Evolutionary conservation across 2,329 filamentous ascomycete genomes (phyloP).

Genomic region (Paracamarosporium sp.): DNA sequence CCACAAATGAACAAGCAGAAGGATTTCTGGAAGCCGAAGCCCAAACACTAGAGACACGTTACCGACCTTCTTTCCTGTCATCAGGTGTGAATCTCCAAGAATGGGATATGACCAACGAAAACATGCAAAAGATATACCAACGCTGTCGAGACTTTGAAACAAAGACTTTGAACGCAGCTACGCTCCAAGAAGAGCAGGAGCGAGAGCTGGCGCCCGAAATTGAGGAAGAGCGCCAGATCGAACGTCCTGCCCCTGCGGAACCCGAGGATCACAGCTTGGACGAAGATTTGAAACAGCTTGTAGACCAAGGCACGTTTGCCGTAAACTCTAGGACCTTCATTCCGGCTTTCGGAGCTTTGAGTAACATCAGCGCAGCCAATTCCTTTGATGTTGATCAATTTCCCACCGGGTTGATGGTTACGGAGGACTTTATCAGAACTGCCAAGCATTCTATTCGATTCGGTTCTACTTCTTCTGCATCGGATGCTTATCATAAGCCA

Average conservation of each 20-base stretch:
- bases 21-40: conserved; percentile 64
- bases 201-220: conserved; percentile 70
- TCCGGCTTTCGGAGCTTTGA: conserved; percentile 56
- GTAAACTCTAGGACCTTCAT: conserved; percentile 42
- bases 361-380: conserved; percentile 48
- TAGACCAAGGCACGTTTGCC: conserved; percentile 46
- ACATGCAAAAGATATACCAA: conserved; percentile 25
- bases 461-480: conserved; percentile 3
- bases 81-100: neutral
- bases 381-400: conserved; percentile 46
- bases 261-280: conserved; percentile 55
- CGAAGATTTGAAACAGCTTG: conserved; percentile 50
- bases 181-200: conserved; percentile 71
- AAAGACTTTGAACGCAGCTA: conserved; percentile 39
- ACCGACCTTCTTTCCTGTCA: conserved; percentile 46
- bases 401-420: conserved; percentile 53
- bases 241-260: conserved; percentile 53
- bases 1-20: conserved; percentile 39
- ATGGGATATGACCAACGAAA: conserved; percentile 24
- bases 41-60: conserved; percentile 59
- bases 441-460: conserved; percentile 37
- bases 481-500: conserved; percentile 59
- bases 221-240: conserved; percentile 64
- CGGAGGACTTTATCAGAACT: conserved; percentile 59
- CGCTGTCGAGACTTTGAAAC: conserved; percentile 34